A percentile compares a stretch with the other conserved stretches of the same genome.
Evolutionary conservation across 2,329 filamentous ascomycete genomes (phyloP).

Genomic region (Cryoendolithus antarcticus): DNA sequence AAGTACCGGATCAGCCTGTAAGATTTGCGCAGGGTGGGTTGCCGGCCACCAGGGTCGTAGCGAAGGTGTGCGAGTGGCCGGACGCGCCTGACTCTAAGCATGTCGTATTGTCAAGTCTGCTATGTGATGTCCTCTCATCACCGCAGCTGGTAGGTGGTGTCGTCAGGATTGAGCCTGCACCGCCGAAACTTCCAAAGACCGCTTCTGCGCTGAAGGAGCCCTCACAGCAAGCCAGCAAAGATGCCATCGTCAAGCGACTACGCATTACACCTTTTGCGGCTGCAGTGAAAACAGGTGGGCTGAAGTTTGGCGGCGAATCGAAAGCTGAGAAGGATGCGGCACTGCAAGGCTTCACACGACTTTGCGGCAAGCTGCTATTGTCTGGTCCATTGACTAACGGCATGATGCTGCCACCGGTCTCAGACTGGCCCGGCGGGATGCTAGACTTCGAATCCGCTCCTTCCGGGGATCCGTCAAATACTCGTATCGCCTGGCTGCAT

Average conservation of each 20-base stretch:
- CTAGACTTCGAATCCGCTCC: slow-evolving; percentile 59
- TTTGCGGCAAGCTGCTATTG: slow-evolving; percentile 60
- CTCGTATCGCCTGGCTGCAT: slow-evolving; percentile 54
- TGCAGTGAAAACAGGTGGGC: slow-evolving; percentile 42
- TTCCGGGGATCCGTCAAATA: slow-evolving; percentile 33
- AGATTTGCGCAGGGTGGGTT: slow-evolving; percentile 49
- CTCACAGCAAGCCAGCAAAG: slow-evolving; percentile 26
- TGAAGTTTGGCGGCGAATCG: slow-evolving; percentile 81
- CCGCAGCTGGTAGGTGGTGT: slow-evolving; percentile 71
- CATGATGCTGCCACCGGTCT: slow-evolving; percentile 55
- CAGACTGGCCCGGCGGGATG: slow-evolving; percentile 73
- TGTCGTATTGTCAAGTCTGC: slow-evolving; percentile 60
- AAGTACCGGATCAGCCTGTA: slow-evolving; percentile 58
- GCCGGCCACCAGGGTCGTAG: slow-evolving; percentile 57
- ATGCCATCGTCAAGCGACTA: slow-evolving; percentile 47
- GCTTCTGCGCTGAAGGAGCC: slow-evolving; percentile 33
- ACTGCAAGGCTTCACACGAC: slow-evolving; percentile 55
- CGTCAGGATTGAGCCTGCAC: slow-evolving; percentile 74
- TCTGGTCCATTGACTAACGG: slow-evolving; percentile 83
- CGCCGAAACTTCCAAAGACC: slow-evolving; percentile 55
- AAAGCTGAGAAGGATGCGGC: slow-evolving; percentile 71
- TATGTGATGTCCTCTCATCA: slow-evolving; percentile 63
- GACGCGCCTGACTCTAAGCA: slow-evolving; percentile 75
- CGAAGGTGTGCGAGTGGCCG: slow-evolving; percentile 65
- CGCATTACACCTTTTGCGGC: slow-evolving; percentile 71